Conservation (phyloP, 371 early-diverging fungal species). For the Saksenaea vasiformis region DNA sequence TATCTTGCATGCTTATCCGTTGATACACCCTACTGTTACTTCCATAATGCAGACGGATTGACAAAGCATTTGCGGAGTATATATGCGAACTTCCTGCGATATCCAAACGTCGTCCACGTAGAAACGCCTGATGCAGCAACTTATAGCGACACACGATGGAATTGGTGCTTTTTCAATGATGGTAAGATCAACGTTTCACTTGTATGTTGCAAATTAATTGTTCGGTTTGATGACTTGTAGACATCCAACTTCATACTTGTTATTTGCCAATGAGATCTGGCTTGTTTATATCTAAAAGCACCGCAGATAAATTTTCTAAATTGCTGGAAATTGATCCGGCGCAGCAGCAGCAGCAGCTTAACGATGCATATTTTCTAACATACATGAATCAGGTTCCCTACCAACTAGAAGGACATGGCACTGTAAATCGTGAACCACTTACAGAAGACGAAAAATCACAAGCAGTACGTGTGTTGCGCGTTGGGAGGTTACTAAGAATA, state of each 20-base stretch:
- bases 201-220: neutral
- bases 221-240: constrained; percentile 17
- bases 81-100: constrained; percentile 64
- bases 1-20: constrained; percentile 63
- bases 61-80: constrained; percentile 50
- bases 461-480: constrained; percentile 27
- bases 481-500: constrained; percentile 11
- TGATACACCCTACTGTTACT: constrained; percentile 66
- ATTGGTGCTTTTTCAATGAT: constrained; percentile 67
- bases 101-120: constrained; percentile 57
- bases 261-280: constrained; percentile 58
- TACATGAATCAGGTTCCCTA: constrained; percentile 64
- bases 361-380: constrained; percentile 63
- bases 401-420: constrained; percentile 43
- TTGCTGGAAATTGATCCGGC: constrained; percentile 52
- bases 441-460: constrained; percentile 25
- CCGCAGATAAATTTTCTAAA: constrained; percentile 51
- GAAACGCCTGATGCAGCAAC: constrained; percentile 51
- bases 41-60: constrained; percentile 54
- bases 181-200: constrained; percentile 31
- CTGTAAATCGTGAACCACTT: constrained; percentile 26
- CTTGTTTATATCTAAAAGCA: constrained; percentile 55
- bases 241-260: constrained; percentile 58
- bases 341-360: constrained; percentile 50
- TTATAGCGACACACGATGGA: constrained; percentile 60